Conservation (phyloP, 2,329 filamentous ascomycete genomes). For the Diaporthe vexans region DNA sequence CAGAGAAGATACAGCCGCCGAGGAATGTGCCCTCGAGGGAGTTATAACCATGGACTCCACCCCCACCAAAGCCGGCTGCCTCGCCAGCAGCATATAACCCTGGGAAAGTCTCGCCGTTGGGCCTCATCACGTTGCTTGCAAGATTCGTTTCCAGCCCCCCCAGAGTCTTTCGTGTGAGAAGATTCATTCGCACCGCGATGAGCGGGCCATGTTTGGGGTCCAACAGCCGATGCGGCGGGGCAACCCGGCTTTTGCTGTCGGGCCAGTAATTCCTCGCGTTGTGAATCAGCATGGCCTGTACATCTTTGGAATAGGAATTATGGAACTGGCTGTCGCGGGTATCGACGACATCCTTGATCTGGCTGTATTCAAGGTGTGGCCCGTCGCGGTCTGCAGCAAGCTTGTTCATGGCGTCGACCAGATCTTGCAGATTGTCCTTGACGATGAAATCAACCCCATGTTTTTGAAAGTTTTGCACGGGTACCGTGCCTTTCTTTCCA, state of each 20-base stretch:
- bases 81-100: conserved; percentile 73
- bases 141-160: conserved; percentile 73
- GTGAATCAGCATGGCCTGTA: conserved; percentile 72
- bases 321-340: conserved; percentile 68
- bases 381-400: conserved; percentile 62
- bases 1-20: conserved; percentile 74
- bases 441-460: conserved; percentile 72
- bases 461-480: conserved; percentile 71
- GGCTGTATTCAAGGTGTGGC: conserved; percentile 60
- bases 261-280: conserved; percentile 70
- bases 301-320: conserved; percentile 71
- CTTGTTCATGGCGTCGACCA: conserved; percentile 72
- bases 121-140: conserved; percentile 66
- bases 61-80: conserved; percentile 72
- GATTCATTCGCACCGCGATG: conserved; percentile 72
- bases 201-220: conserved; percentile 70
- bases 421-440: conserved; percentile 66
- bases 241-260: conserved; percentile 65
- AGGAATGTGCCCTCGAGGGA: conserved; percentile 74
- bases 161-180: conserved; percentile 73
- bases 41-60: conserved; percentile 73
- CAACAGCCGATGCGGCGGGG: conserved; percentile 66
- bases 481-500: conserved; percentile 64
- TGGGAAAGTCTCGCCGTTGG: conserved; percentile 63
- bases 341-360: conserved; percentile 63